Conservation (phyloP, 1,284 basidiomycete species). For the Malassezia arunalokei region DNA sequence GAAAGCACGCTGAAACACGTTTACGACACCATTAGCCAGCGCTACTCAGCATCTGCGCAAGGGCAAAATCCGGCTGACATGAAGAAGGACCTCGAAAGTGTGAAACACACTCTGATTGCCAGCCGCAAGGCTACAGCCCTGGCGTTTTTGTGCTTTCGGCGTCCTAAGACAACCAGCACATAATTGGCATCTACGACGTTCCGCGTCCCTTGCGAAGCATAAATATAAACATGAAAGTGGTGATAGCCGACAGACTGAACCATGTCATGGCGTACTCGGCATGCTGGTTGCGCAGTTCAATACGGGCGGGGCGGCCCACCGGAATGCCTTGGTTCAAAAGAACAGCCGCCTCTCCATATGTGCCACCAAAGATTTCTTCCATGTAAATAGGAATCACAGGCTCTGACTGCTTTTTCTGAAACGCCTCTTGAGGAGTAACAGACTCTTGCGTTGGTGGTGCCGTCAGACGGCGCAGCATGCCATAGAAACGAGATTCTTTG, state of each 20-base stretch:
- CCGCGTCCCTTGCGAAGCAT: constrained; percentile 9
- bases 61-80: constrained; percentile 49
- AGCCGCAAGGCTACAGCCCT: constrained; percentile 79
- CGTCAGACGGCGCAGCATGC: not conserved
- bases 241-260: constrained; percentile 47
- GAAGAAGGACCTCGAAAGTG: constrained; percentile 63
- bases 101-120: constrained; percentile 77
- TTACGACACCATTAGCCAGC: constrained; percentile 85
- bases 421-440: constrained; percentile 4
- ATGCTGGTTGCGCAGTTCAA: constrained; percentile 88
- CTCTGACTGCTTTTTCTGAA: not conserved
- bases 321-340: constrained; percentile 65
- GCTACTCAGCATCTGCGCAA: constrained; percentile 52
- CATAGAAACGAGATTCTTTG: not conserved
- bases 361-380: constrained; percentile 52
- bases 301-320: constrained; percentile 67
- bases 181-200: not conserved
- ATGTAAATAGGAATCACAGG: constrained; percentile 47
- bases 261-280: constrained; percentile 90
- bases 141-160: constrained; percentile 67
- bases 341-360: constrained; percentile 58
- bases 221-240: constrained; percentile 30
- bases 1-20: constrained; percentile 73
- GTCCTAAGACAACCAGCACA: constrained; percentile 5
- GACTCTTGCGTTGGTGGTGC: not conserved